Evolutionary conservation across 139 green algal species (phyloP).

Genomic region (Picochlorum sp.): DNA sequence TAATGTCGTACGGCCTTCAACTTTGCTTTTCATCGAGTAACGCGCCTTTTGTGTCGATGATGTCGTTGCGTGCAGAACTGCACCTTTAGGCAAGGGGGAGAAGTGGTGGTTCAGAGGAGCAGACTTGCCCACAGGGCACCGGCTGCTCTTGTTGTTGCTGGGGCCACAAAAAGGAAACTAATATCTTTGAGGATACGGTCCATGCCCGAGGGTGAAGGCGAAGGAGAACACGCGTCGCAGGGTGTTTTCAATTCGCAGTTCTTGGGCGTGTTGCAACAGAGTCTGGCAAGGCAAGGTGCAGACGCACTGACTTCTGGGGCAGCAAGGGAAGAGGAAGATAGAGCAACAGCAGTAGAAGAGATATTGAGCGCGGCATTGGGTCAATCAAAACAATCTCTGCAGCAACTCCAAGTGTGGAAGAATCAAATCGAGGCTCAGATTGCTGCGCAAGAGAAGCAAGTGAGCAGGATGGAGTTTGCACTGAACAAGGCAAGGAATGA

Average conservation of each 20-base stretch:
- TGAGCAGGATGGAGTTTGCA: conserved; percentile 28
- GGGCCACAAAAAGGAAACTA: no score
- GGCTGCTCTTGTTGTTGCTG: no score
- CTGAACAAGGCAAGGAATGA: conserved; percentile 23
- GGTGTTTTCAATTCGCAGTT: not conserved
- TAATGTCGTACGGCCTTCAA: no score
- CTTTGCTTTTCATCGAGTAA: no score
- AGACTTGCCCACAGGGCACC: no score
- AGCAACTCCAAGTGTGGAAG: not conserved
- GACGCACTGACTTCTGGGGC: conserved; percentile 4
- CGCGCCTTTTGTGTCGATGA: no score
- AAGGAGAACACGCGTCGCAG: not conserved
- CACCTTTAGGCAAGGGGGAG: no score
- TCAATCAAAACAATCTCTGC: conserved; percentile 2
- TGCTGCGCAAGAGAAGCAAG: conserved; percentile 6
- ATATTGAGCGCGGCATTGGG: not conserved
- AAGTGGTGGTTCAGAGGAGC: no score
- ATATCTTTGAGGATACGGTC: not conserved
- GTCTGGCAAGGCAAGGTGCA: conserved; percentile 14
- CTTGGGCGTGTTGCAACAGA: conserved; percentile 6
- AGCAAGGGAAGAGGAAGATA: not conserved
- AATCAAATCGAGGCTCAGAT: conserved; percentile 5
- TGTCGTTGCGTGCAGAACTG: no score
- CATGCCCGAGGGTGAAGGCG: not conserved
- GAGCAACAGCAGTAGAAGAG: not conserved